phyloP scores from a whole-genome alignment of 2,329 filamentous ascomycete species.

The Penicillium sp. region DNA sequence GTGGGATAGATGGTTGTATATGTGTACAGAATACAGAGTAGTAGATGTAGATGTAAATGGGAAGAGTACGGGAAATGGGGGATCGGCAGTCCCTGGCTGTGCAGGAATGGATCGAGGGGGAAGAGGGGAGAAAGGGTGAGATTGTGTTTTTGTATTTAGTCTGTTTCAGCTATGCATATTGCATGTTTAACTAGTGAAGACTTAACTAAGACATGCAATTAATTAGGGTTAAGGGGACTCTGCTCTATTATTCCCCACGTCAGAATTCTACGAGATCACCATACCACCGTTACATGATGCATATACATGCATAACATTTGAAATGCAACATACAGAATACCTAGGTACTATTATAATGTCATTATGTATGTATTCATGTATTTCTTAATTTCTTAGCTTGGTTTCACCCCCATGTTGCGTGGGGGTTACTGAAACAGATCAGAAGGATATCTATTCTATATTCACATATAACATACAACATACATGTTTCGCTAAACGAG shows the following conservation, averaged over 20 bases:
- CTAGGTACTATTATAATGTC: no score
- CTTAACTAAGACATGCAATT: background rate
- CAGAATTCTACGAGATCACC: background rate
- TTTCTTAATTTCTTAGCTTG: background rate
- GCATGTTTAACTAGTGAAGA: no score
- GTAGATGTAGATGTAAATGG: background rate
- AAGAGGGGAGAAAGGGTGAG: background rate
- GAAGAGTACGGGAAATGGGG: background rate
- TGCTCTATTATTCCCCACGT: background rate
- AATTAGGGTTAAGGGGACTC: background rate
- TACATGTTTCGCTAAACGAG: conserved; percentile 3
- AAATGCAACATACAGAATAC: background rate
- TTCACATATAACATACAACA: background rate
- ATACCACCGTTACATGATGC: background rate
- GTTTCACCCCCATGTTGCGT: background rate
- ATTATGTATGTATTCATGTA: background rate
- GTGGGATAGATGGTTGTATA: background rate
- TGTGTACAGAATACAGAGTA: background rate
- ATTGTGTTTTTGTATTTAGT: background rate
- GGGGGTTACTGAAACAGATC: background rate
- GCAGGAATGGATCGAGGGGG: conserved; percentile 5
- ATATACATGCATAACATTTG: background rate
- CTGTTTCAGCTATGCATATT: background rate
- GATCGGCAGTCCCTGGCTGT: background rate
- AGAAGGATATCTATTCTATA: background rate